These are phyloP conservation scores for Orychophragmus violaceus DNA, from an alignment of 345 rosid species.

Conservation along the genomic window DNA sequence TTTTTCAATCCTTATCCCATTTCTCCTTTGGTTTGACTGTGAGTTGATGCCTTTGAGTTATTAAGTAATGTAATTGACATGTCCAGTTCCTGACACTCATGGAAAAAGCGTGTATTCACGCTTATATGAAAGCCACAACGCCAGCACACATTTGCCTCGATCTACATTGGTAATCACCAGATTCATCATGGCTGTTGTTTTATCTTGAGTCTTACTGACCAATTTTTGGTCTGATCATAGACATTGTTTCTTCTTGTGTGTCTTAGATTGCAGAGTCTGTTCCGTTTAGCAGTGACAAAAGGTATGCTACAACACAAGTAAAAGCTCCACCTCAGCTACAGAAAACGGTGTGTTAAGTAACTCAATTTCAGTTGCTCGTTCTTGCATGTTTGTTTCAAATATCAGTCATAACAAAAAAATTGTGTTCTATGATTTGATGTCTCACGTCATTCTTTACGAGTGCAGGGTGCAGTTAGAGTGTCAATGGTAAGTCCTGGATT, in stretches of 20 bases:
- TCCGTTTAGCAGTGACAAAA: slow-evolving; percentile 37
- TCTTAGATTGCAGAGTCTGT: slow-evolving; percentile 48
- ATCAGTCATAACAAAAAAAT: background rate
- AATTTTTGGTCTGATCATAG: background rate
- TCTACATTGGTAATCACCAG: slow-evolving; percentile 50
- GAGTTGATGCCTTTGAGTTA: background rate
- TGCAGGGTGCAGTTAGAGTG: slow-evolving; percentile 68
- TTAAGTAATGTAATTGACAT: slow-evolving; percentile 20
- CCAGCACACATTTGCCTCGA: slow-evolving; percentile 36
- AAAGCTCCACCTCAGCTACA: slow-evolving; percentile 64
- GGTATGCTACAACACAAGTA: slow-evolving; percentile 43
- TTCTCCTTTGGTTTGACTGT: background rate
- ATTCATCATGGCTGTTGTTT: slow-evolving; percentile 10
- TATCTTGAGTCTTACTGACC: background rate
- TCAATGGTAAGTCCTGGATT: slow-evolving; percentile 83
- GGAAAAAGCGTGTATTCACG: slow-evolving; percentile 32
- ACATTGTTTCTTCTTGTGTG: background rate
- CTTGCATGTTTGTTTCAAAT: background rate
- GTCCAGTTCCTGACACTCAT: slow-evolving; percentile 37
- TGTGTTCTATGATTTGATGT: slow-evolving; percentile 5
- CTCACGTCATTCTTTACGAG: background rate
- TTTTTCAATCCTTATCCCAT: background rate
- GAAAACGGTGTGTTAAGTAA: slow-evolving; percentile 47
- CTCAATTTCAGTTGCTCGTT: background rate
- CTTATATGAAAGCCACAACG: slow-evolving; percentile 31